A percentile compares a stretch with the other conserved stretches of the same genome.
phyloP scores from a whole-genome alignment of 345 rosid genomes.

The Eucalyptus urophylla region DNA sequence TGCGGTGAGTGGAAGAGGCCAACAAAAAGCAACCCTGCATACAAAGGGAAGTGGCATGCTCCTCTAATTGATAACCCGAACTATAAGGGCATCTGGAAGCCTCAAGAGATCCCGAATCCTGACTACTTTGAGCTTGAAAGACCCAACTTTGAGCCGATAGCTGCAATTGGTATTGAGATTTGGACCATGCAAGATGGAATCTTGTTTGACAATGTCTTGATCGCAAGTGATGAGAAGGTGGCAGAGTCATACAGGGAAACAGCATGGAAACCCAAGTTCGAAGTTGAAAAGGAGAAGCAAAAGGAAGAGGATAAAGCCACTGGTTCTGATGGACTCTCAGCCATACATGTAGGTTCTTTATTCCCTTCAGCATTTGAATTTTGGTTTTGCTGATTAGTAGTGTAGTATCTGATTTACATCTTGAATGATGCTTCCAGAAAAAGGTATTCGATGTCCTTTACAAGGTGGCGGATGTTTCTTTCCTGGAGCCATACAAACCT shows the following conservation, averaged over 20 bases:
- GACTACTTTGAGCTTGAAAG: conserved; percentile 29
- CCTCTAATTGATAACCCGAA: conserved; percentile 46
- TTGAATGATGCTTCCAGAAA: conserved; percentile 1
- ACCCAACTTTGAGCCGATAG: conserved; percentile 42
- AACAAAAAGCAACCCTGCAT: conserved; percentile 36
- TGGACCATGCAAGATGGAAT: conserved; percentile 68
- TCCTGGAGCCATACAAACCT: conserved; percentile 5
- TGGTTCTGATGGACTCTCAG: conserved; percentile 14
- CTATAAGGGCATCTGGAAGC: conserved; percentile 50
- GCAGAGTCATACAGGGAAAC: conserved; percentile 18
- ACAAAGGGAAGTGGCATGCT: conserved; percentile 46
- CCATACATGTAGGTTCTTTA: conserved; percentile 16
- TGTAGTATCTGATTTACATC: neutral
- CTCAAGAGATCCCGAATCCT: conserved; percentile 37
- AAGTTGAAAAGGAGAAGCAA: conserved; percentile 31
- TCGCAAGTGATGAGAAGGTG: conserved; percentile 26
- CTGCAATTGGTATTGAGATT: conserved; percentile 54
- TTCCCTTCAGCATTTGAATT: neutral
- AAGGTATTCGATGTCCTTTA: conserved; percentile 7
- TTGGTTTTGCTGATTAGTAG: neutral
- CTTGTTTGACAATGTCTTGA: conserved; percentile 37
- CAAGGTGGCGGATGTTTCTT: conserved; percentile 9
- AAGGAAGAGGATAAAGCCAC: conserved; percentile 27
- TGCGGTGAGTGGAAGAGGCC: conserved; percentile 60
- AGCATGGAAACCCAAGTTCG: conserved; percentile 42